A percentile compares a stretch with the other conserved stretches of the same genome.
Evolutionary conservation across 148 eudicot species (phyloP).

Genomic region (Spergularia marina): DNA sequence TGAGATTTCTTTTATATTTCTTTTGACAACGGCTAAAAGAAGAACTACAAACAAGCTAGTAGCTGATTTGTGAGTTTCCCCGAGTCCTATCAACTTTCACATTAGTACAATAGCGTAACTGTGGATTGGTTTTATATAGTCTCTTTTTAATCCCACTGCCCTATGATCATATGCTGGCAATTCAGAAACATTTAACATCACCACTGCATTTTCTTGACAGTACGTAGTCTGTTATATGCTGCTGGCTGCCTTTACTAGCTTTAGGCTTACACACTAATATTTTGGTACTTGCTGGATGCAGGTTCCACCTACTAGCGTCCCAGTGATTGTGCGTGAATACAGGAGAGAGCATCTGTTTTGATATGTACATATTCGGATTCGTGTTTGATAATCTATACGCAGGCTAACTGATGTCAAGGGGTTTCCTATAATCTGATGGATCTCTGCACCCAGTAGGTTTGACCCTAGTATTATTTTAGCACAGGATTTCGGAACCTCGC

Average conservation of each 20-base stretch:
- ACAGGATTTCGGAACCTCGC: not conserved
- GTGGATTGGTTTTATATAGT: too few relatives aligned
- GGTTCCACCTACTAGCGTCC: constrained; percentile 88
- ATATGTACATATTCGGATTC: constrained; percentile 26
- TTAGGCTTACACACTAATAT: not conserved
- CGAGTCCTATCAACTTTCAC: too few relatives aligned
- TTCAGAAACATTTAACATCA: too few relatives aligned
- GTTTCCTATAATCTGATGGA: constrained; percentile 8
- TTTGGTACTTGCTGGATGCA: constrained; percentile 26
- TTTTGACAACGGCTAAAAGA: too few relatives aligned
- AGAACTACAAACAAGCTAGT: too few relatives aligned
- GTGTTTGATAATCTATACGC: constrained; percentile 7
- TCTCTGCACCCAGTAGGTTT: constrained; percentile 19
- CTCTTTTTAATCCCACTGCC: too few relatives aligned
- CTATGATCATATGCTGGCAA: too few relatives aligned
- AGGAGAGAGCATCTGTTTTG: constrained; percentile 59
- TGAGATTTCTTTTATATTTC: too few relatives aligned
- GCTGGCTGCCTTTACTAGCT: not conserved
- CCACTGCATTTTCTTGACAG: not conserved
- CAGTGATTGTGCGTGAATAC: constrained; percentile 85
- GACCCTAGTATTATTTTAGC: constrained; percentile 14
- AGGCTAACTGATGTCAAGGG: constrained; percentile 28
- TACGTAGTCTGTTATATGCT: not conserved
- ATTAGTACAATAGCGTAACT: too few relatives aligned
- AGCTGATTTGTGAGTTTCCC: too few relatives aligned